Evolutionary conservation across 2,329 filamentous ascomycete species (phyloP).

Genomic region (Fusarium torreyae): DNA sequence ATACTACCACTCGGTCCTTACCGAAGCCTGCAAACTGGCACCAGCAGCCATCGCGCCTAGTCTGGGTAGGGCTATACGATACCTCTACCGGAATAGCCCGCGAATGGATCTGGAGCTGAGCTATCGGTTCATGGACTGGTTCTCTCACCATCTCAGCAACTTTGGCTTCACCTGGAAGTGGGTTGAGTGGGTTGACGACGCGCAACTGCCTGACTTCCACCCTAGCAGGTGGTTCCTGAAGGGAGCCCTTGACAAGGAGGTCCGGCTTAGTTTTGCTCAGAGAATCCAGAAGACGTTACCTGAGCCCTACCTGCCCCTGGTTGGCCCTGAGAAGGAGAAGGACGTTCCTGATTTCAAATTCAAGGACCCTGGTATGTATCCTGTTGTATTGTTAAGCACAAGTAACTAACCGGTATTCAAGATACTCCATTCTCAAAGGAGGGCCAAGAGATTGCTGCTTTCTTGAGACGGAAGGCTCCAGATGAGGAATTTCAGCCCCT

Average conservation of each 20-base stretch:
- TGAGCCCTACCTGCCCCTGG: constrained; percentile 83
- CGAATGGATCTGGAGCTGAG: constrained; percentile 88
- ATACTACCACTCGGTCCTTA: constrained; percentile 96
- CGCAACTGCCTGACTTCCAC: constrained; percentile 81
- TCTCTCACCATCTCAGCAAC: constrained; percentile 96
- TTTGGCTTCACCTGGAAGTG: constrained; percentile 99
- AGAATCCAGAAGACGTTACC: constrained; percentile 95
- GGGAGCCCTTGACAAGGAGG: constrained; percentile 95
- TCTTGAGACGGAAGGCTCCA: constrained; percentile 86
- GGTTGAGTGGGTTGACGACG: constrained; percentile 95
- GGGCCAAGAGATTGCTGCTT: constrained; percentile 83
- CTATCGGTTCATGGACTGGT: constrained; percentile 96
- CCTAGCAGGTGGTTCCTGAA: constrained; percentile 95
- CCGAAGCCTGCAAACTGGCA: constrained; percentile 95
- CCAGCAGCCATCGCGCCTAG: constrained; percentile 97
- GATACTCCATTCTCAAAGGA: constrained; percentile 86
- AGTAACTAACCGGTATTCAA: constrained; percentile 52
- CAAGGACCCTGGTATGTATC: constrained; percentile 75
- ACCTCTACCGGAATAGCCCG: constrained; percentile 86
- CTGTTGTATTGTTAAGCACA: not conserved
- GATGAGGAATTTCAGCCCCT: constrained; percentile 89
- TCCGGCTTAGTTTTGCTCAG: constrained; percentile 94
- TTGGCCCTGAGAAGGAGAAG: constrained; percentile 90
- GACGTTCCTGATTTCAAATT: constrained; percentile 98
- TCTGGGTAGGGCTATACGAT: constrained; percentile 92